phyloP scores from a whole-genome alignment of 768 basidiomycete genomes.

The Macrolepiota albuminosa region DNA sequence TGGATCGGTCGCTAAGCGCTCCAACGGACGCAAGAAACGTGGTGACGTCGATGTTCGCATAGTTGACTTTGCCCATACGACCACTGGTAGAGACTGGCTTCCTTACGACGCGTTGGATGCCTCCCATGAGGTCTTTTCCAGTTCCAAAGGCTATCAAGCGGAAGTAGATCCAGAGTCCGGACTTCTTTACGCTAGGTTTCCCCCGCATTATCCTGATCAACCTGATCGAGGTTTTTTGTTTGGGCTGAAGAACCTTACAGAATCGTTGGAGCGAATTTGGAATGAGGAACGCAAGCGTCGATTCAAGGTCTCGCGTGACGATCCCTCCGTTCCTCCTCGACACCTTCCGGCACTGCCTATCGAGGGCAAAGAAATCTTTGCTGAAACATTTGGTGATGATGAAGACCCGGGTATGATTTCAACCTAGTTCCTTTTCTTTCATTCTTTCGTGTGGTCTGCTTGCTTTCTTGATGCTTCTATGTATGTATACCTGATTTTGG shows the following conservation, averaged over 20 bases:
- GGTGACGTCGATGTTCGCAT: constrained; percentile 95
- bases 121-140: constrained; percentile 45
- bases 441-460: constrained; percentile 1
- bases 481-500: constrained; percentile 13
- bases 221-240: constrained; percentile 94
- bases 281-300: constrained; percentile 74
- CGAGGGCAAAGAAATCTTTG: constrained; percentile 78
- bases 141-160: constrained; percentile 74
- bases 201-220: constrained; percentile 83
- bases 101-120: constrained; percentile 47
- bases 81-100: constrained; percentile 89
- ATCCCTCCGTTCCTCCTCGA: constrained; percentile 36
- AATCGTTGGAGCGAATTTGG: constrained; percentile 81
- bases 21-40: constrained; percentile 62
- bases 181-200: constrained; percentile 86
- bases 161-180: constrained; percentile 81
- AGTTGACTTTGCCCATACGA: constrained; percentile 98
- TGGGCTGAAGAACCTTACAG: constrained; percentile 79
- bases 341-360: constrained; percentile 61
- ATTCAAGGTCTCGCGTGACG: constrained; percentile 59
- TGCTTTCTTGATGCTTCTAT: constrained; percentile 6
- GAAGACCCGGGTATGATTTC: constrained; percentile 78
- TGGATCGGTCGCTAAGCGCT: constrained; percentile 61
- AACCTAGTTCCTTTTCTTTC: constrained; percentile 34
- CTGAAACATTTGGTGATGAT: constrained; percentile 61